These are phyloP conservation scores for Cicer cuneatum DNA, from an alignment of 306 rosid species.

Conservation along the genomic window DNA sequence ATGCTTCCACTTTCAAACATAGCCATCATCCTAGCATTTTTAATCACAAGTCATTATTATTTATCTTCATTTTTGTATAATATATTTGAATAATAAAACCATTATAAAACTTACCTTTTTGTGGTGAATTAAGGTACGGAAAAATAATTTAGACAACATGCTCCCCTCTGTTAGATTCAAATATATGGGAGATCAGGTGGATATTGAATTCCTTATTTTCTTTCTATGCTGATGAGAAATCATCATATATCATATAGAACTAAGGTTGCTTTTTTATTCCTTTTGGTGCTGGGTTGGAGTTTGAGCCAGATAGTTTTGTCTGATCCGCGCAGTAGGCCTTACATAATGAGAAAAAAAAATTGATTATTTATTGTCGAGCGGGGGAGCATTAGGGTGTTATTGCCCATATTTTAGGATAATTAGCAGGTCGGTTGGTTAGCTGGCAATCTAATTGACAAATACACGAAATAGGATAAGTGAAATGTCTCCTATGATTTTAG, in stretches of 20 bases:
- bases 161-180: background rate
- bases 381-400: background rate
- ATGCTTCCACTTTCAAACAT: background rate
- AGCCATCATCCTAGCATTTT: background rate
- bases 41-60: background rate
- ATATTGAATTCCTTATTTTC: background rate
- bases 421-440: conserved; percentile 9
- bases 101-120: background rate
- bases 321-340: background rate
- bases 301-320: background rate
- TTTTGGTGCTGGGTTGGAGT: background rate
- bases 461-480: background rate
- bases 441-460: conserved; percentile 28
- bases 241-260: background rate
- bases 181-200: background rate
- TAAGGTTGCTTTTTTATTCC: background rate
- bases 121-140: conserved; percentile 1
- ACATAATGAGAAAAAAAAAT: background rate
- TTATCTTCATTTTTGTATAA: conserved; percentile 8
- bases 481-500: conserved; percentile 20
- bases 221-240: conserved; percentile 17
- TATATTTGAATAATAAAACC: conserved; percentile 6
- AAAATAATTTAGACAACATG: background rate
- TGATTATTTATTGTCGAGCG: conserved; percentile 1
- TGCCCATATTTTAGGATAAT: conserved; percentile 29